These are phyloP conservation scores for Cardiosporidium cionae DNA, from an alignment of 169 alveolate genomes.

Conservation along the genomic window DNA sequence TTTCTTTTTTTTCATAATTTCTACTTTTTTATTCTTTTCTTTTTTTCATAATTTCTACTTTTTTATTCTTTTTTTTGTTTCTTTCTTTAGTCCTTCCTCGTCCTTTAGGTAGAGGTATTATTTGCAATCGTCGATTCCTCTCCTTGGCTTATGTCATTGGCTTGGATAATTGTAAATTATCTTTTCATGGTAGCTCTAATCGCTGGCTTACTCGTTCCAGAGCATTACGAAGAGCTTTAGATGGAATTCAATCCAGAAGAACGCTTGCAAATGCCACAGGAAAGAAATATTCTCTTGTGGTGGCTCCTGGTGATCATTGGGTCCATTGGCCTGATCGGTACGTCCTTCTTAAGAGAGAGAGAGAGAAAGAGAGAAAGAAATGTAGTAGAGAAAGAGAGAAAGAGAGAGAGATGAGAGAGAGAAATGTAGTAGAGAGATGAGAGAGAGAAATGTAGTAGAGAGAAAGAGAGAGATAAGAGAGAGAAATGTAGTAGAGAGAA, in stretches of 20 bases:
- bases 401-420: too few species aligned
- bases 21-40: too few species aligned
- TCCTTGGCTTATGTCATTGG: conserved; percentile 29
- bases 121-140: conserved; percentile 17
- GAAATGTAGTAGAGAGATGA: too few species aligned
- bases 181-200: conserved; percentile 7
- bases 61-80: too few species aligned
- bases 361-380: too few species aligned
- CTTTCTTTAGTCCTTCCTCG: conserved; percentile 24
- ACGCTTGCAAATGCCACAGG: conserved; percentile 30
- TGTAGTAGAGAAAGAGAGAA: too few species aligned
- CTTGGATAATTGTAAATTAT: conserved; percentile 15
- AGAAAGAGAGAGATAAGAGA: too few species aligned
- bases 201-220: conserved; percentile 25
- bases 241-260: conserved; percentile 7
- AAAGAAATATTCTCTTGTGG: conserved; percentile 10
- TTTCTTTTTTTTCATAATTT: too few species aligned
- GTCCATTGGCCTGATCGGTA: conserved; percentile 40
- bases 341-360: background rate
- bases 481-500: too few species aligned
- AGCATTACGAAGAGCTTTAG: conserved; percentile 24
- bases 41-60: too few species aligned
- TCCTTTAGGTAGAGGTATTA: conserved; percentile 16
- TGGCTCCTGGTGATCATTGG: conserved; percentile 37
- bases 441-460: too few species aligned